Evolutionary conservation across 1,284 basidiomycete species (phyloP), one percentile per base, ranked within the genome.

Genomic region (Porodaedalea pini): DNA sequence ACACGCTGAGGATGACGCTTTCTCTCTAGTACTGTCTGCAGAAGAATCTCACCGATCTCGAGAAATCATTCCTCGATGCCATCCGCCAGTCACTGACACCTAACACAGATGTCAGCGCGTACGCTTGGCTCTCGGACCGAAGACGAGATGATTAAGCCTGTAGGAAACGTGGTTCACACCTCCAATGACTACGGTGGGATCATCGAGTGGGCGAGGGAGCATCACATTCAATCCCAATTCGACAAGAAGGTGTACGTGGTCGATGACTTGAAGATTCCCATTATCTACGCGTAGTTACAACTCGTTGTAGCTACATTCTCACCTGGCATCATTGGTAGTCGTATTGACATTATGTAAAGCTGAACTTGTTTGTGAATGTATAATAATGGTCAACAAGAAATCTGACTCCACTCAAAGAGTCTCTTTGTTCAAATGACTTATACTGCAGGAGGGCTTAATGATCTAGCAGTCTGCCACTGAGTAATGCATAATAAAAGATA

Each of bases 21-120:
- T 44, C 49, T 15, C 40, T 17, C 21, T 8, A 40, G 13, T 49
- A 58, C 45, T 62, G 62, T 36, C 17, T 7, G 40, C 11, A 34
- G 29, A 43, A 40, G 50, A 25, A 54, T n/a, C 13, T 50, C 23
- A 17, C 41, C 4, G 63, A 65, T 31, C 67, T 67, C 43, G 47
- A 67, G 23, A 56, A 56, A 34, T 68, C 69, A 39, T 69, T 68
- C 47, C 48, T 70, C 13, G 68, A 69, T 54, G 56, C 56, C 25
- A 56, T 70, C 25, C 65, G 68, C 1, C 65, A 69, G 52, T 64
- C 64, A 6, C 53, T 70, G 4, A 69, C 67, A 64, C 69, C 62
- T 52, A 60, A 57, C 23, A 63, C 68, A 10, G 69, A 70, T 51
- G 63, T 69, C 29, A 60, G 53, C 39, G 58, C 63, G 11, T 62